These are phyloP conservation scores for Cryptococcus jaspeensis DNA, from an alignment of 1,284 basidiomycete genomes.

Conservation along the genomic window DNA sequence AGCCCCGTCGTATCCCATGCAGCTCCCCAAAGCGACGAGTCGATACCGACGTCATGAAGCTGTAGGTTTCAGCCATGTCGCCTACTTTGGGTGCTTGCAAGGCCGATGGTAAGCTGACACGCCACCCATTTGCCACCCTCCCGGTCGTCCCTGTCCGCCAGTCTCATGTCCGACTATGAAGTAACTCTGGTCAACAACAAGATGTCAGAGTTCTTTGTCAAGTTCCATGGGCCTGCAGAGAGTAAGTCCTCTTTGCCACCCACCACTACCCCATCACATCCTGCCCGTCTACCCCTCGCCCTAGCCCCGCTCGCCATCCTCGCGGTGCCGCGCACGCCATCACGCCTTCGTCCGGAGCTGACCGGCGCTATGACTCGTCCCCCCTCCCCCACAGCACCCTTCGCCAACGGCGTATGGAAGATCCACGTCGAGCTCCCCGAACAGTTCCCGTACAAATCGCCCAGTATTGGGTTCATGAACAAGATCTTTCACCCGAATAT, in stretches of 20 bases:
- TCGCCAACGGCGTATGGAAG: conserved; percentile 95
- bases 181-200: conserved; percentile 96
- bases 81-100: background rate
- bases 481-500: conserved; percentile 99
- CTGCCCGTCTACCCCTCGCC: background rate
- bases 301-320: background rate
- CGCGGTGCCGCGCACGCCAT: conserved; percentile 1
- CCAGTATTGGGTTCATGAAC: conserved; percentile 97
- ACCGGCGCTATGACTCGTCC: background rate
- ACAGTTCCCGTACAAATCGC: conserved; percentile 98
- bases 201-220: conserved; percentile 98
- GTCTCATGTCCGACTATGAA: conserved; percentile 95
- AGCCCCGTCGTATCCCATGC: conserved; percentile 34
- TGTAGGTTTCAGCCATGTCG: conserved; percentile 60
- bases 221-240: conserved; percentile 89
- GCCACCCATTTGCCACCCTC: conserved; percentile 11
- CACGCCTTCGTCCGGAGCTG: background rate
- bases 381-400: conserved; percentile 68
- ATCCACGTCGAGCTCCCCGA: conserved; percentile 99
- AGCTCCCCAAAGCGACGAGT: conserved; percentile 85
- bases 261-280: background rate
- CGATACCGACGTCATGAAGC: conserved; percentile 99
- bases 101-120: conserved; percentile 1
- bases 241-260: conserved; percentile 67
- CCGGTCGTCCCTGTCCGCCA: conserved; percentile 43